phyloP scores from a whole-genome alignment of 2,329 filamentous ascomycete species.

The Setomelanomma holmii region DNA sequence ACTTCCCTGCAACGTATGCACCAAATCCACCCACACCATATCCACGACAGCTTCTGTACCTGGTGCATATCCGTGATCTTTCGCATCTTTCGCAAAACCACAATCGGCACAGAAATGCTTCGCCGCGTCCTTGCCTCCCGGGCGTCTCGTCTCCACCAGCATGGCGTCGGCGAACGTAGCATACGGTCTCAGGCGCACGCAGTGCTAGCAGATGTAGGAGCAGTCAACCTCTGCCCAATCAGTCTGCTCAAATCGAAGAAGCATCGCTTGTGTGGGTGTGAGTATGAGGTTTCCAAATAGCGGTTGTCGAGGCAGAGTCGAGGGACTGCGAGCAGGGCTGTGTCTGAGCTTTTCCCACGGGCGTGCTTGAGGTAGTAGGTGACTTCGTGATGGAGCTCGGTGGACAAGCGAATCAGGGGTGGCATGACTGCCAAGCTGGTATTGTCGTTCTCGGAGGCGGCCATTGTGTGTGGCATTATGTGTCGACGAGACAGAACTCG shows the following conservation, averaged over 20 bases:
- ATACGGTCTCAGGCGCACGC: neutral
- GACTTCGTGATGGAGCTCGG: too few relatives aligned
- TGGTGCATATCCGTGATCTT: neutral
- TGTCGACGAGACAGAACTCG: too few relatives aligned
- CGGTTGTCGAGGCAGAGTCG: neutral
- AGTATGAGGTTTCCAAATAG: neutral
- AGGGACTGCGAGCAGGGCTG: too few relatives aligned
- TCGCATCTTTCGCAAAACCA: neutral
- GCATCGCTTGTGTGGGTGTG: neutral
- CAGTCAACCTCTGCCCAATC: neutral
- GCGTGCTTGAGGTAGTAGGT: too few relatives aligned
- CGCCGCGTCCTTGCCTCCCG: neutral
- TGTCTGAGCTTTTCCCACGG: too few relatives aligned
- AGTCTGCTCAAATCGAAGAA: neutral
- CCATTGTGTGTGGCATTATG: too few relatives aligned
- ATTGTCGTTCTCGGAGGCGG: too few relatives aligned
- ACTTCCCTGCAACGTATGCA: neutral
- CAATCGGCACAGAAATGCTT: neutral
- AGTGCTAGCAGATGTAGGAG: neutral
- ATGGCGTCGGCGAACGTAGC: neutral
- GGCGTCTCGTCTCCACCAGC: neutral
- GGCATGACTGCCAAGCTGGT: too few relatives aligned
- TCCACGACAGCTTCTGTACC: neutral
- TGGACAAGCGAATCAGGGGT: too few relatives aligned
- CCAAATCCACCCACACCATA: neutral